Percentiles rank a stretch among this genome's conserved stretches.
These are phyloP conservation scores for Suhomyces bolitotheri DNA, from an alignment of 1,139 yeast genomes.

Conservation along the genomic window DNA sequence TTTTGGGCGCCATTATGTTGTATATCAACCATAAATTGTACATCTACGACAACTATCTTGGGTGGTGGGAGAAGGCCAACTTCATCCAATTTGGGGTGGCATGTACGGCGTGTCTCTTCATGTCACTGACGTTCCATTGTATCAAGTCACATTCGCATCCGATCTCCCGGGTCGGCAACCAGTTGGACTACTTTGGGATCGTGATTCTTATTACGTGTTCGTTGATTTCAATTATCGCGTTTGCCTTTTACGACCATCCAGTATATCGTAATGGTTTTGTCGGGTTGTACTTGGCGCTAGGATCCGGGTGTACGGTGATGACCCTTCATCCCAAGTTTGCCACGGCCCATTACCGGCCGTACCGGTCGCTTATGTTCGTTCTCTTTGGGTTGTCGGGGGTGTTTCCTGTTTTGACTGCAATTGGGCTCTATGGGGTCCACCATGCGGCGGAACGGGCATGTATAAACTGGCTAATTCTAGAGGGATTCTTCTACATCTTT, in stretches of 20 bases:
- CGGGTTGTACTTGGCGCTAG: constrained; percentile 53
- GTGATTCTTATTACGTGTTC: constrained; percentile 75
- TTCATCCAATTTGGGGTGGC: constrained; percentile 44
- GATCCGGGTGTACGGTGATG: constrained; percentile 59
- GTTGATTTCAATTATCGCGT: constrained; percentile 66
- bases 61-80: constrained; percentile 45
- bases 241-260: constrained; percentile 60
- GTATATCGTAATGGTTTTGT: constrained; percentile 45
- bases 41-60: constrained; percentile 40
- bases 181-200: constrained; percentile 85
- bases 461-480: constrained; percentile 61
- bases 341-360: constrained; percentile 69
- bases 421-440: constrained; percentile 31
- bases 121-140: constrained; percentile 78
- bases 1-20: constrained; percentile 28
- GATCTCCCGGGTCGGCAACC: constrained; percentile 69
- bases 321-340: constrained; percentile 69
- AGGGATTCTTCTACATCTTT: constrained; percentile 69
- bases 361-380: constrained; percentile 77
- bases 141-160: constrained; percentile 70
- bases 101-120: constrained; percentile 57
- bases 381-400: constrained; percentile 78
- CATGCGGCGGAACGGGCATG: constrained; percentile 55
- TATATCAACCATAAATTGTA: constrained; percentile 34
- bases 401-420: constrained; percentile 63